Conservation (phyloP, 345 rosid species). For the Durio zibethinus region DNA sequence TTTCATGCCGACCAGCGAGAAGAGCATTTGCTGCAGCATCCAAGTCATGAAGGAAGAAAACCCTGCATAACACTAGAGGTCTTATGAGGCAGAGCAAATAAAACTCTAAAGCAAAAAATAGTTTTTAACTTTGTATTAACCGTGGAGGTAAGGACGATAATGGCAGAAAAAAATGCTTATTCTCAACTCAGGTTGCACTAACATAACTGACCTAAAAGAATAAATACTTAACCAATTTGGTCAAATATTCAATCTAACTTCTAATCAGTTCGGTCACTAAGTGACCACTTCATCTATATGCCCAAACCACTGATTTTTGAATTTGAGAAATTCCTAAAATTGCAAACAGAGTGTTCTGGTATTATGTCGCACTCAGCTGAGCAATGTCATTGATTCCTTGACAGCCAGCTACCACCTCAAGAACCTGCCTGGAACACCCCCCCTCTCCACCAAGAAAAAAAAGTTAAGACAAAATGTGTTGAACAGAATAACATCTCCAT, state of each 20-base stretch:
- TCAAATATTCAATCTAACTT: neutral
- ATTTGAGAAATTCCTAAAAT: neutral
- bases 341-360: slow-evolving; percentile 57
- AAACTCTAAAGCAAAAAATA: neutral
- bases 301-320: neutral
- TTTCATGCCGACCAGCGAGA: slow-evolving; percentile 41
- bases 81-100: neutral
- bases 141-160: neutral
- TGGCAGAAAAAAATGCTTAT: neutral
- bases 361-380: slow-evolving; percentile 63
- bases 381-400: slow-evolving; percentile 62
- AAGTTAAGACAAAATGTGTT: neutral
- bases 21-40: slow-evolving; percentile 77
- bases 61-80: slow-evolving; percentile 43
- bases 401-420: slow-evolving; percentile 88
- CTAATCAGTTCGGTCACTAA: neutral
- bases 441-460: neutral
- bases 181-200: neutral
- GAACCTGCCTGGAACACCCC: slow-evolving; percentile 66
- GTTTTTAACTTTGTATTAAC: neutral
- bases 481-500: neutral
- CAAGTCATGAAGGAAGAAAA: slow-evolving; percentile 89
- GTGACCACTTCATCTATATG: neutral
- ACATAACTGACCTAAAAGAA: neutral
- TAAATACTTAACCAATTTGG: neutral